phyloP scores from a whole-genome alignment of 176 grass and related monocot genomes.

The Alopecurus myosuroides region DNA sequence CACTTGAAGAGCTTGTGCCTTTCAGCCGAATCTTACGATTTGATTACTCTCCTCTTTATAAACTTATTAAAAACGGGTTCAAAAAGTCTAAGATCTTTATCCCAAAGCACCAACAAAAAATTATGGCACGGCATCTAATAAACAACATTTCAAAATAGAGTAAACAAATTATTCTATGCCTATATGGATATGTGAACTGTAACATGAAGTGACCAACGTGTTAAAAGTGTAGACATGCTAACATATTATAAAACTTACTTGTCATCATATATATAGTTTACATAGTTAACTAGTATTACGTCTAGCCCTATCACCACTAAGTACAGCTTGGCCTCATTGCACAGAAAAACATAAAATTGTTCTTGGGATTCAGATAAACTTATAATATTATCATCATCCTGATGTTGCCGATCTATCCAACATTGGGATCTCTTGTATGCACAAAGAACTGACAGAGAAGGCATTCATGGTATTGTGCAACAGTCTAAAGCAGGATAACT shows the following conservation, averaged over 20 bases:
- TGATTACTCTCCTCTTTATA: background rate
- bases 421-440: background rate
- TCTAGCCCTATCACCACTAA: background rate
- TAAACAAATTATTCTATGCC: background rate
- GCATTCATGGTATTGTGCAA: background rate
- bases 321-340: background rate
- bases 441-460: background rate
- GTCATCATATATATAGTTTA: background rate
- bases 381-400: background rate
- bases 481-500: background rate
- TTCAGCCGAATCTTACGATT: background rate
- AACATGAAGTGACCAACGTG: background rate
- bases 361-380: background rate
- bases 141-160: background rate
- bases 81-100: background rate
- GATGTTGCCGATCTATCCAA: background rate
- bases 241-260: background rate
- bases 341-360: background rate
- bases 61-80: background rate
- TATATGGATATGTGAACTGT: background rate
- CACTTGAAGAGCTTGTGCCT: background rate
- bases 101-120: background rate
- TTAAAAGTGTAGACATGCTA: background rate
- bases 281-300: background rate
- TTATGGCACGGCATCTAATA: background rate